These are phyloP conservation scores for Luffa acutangula DNA, from an alignment of 306 rosid species.

Conservation along the genomic window DNA sequence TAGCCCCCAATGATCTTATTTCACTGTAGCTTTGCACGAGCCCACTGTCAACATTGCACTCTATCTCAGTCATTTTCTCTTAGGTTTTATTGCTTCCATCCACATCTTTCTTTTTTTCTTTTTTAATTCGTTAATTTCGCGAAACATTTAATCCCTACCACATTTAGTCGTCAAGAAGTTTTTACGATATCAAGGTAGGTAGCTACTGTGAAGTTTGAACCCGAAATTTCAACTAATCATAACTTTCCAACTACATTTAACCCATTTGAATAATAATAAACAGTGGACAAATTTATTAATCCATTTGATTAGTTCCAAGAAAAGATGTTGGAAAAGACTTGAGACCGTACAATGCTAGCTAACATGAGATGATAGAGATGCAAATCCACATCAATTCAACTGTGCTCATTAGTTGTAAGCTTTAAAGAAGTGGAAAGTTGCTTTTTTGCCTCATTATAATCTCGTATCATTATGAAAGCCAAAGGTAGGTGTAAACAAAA, in stretches of 20 bases:
- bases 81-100: not conserved
- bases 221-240: not conserved
- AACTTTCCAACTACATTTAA: not conserved
- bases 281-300: not conserved
- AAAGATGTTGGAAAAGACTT: not conserved
- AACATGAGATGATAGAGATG: not conserved
- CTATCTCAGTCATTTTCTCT: not conserved
- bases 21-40: slow-evolving; percentile 3
- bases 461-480: not conserved
- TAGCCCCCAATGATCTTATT: not conserved
- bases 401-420: not conserved
- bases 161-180: not conserved
- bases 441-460: not conserved
- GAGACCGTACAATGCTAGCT: not conserved
- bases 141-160: not conserved
- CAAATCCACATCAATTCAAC: not conserved
- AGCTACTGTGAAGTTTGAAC: not conserved
- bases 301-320: not conserved
- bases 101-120: not conserved
- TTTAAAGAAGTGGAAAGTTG: not conserved
- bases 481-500: no score
- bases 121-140: not conserved
- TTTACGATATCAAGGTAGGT: not conserved
- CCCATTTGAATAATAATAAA: not conserved
- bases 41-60: slow-evolving; percentile 9